phyloP scores from a whole-genome alignment of 2,329 filamentous ascomycete genomes.

The Harringtonia lauricola region DNA sequence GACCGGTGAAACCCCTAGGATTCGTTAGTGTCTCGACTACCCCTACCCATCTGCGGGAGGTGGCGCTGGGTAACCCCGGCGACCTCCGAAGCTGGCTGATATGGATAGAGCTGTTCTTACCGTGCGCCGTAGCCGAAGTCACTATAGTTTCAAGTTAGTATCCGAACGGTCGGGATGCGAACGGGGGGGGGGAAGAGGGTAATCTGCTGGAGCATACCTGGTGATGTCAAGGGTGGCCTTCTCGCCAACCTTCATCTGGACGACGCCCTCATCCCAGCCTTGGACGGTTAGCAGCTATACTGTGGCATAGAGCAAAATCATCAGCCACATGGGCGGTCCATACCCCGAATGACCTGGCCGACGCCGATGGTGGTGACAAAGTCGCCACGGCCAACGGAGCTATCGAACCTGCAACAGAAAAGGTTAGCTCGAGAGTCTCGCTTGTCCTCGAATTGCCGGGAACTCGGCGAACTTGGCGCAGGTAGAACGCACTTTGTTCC shows the following conservation, averaged over 20 bases:
- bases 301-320: not conserved
- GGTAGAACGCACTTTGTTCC: slow-evolving; percentile 54
- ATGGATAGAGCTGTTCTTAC: slow-evolving; percentile 27
- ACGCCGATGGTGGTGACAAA: slow-evolving; percentile 72
- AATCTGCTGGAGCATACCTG: slow-evolving; percentile 49
- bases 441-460: not conserved
- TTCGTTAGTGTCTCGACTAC: slow-evolving; percentile 12
- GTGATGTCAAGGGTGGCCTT: slow-evolving; percentile 77
- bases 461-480: not conserved
- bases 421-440: slow-evolving; percentile 11
- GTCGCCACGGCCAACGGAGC: slow-evolving; percentile 64
- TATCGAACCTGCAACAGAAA: slow-evolving; percentile 63
- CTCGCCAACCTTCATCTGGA: slow-evolving; percentile 81
- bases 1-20: slow-evolving; percentile 61
- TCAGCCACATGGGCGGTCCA: not conserved
- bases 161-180: no score
- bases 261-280: slow-evolving; percentile 83
- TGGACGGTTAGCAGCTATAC: slow-evolving; percentile 6
- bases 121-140: slow-evolving; percentile 54
- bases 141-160: slow-evolving; percentile 22
- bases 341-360: slow-evolving; percentile 80
- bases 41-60: not conserved
- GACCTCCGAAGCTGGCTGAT: no score
- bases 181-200: not conserved
- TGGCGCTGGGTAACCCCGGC: no score